Conservation (phyloP, 23 red algal species). For the Cyanidiococcus yangmingshanensis region DNA sequence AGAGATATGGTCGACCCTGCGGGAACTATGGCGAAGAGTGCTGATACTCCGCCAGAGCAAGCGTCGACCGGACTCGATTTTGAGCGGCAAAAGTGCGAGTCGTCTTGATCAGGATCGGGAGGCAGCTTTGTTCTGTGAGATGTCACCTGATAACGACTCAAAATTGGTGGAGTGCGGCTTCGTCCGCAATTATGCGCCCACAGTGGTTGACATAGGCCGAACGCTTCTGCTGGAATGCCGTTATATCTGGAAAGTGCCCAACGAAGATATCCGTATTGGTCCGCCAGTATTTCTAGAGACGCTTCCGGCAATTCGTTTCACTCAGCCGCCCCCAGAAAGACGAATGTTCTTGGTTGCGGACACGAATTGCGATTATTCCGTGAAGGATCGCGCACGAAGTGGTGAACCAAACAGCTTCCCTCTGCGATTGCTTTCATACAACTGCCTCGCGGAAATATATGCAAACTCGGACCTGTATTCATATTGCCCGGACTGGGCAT, state of each 20-base stretch:
- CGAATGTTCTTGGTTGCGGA: conserved; percentile 35
- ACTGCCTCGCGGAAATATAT: conserved; percentile 95
- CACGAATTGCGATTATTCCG: neutral
- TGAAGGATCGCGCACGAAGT: neutral
- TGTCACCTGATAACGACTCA: neutral
- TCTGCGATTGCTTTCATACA: conserved; percentile 77
- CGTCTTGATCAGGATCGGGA: neutral
- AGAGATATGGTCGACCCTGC: neutral
- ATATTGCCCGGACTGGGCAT: conserved; percentile 76
- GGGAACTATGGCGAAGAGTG: neutral
- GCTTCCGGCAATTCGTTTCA: conserved; percentile 27
- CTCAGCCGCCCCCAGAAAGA: conserved; percentile 42
- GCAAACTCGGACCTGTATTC: conserved; percentile 45
- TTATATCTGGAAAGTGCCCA: conserved; percentile 54
- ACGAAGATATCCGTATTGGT: conserved; percentile 54
- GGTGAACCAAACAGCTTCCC: conserved; percentile 19
- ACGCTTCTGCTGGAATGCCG: conserved; percentile 61
- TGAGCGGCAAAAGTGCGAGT: neutral
- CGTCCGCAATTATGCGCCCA: conserved; percentile 64
- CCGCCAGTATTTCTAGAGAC: conserved; percentile 50
- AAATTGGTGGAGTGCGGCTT: conserved; percentile 48
- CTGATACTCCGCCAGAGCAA: neutral
- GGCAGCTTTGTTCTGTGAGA: neutral
- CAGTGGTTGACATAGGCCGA: conserved; percentile 47
- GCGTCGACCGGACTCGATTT: neutral